A percentile compares a stretch with the other conserved stretches of the same genome.
These are phyloP conservation scores for Wickerhamomyces rabaulensis DNA, from an alignment of 805 yeast species.

Conservation along the genomic window DNA sequence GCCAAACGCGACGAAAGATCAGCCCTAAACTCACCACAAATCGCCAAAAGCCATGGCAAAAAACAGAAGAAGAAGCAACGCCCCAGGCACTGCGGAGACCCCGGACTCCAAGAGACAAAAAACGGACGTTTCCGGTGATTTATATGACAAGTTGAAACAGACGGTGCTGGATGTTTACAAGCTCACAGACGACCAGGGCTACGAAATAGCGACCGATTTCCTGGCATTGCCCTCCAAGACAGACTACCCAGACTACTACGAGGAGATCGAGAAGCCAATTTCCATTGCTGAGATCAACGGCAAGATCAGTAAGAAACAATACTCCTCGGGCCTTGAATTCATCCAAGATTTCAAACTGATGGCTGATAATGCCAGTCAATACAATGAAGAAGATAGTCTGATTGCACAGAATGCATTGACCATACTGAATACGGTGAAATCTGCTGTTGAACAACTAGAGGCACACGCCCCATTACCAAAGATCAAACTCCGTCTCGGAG, in stretches of 20 bases:
- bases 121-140: conserved; percentile 10
- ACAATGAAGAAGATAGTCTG: conserved; percentile 60
- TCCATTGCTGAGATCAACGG: conserved; percentile 62
- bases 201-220: conserved; percentile 41
- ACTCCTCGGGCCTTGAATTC: conserved; percentile 35
- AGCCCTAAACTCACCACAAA: neutral
- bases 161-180: conserved; percentile 30
- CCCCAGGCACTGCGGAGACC: neutral
- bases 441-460: conserved; percentile 26
- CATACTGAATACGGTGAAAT: conserved; percentile 51
- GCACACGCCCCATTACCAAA: conserved; percentile 23
- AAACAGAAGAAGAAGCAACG: conserved; percentile 14
- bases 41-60: conserved; percentile 14
- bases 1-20: neutral
- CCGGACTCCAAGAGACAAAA: conserved; percentile 15
- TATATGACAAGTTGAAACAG: conserved; percentile 26
- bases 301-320: conserved; percentile 34
- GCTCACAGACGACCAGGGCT: conserved; percentile 29
- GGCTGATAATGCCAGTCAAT: conserved; percentile 65
- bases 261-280: conserved; percentile 62
- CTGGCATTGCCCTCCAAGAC: conserved; percentile 68
- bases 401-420: conserved; percentile 62
- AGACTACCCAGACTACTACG: conserved; percentile 76
- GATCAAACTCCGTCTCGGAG: conserved; percentile 10
- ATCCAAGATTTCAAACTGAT: conserved; percentile 59